Conservation (phyloP, 768 basidiomycete genomes). For the Tulasnella sp. region DNA sequence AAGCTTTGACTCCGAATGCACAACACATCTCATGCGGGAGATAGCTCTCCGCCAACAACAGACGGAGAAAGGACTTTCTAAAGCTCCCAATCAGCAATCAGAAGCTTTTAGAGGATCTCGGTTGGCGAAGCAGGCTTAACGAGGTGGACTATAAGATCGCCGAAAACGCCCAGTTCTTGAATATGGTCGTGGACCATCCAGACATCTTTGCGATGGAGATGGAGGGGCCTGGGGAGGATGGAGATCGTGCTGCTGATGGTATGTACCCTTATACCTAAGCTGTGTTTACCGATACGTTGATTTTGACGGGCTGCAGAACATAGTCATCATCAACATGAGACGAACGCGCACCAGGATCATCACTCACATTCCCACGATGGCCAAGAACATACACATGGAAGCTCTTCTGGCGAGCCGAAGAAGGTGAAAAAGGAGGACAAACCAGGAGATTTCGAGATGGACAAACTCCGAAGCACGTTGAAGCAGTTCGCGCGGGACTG, state of each 20-base stretch:
- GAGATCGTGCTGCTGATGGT: slow-evolving; percentile 19
- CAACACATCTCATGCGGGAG: too few species aligned
- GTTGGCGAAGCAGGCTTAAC: slow-evolving; percentile 69
- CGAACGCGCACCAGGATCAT: slow-evolving; percentile 19
- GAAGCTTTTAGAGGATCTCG: slow-evolving; percentile 51
- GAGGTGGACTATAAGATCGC: slow-evolving; percentile 72
- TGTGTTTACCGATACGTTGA: background rate
- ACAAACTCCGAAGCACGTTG: slow-evolving; percentile 82
- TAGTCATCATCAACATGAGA: background rate
- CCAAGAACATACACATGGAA: background rate
- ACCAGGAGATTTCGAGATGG: slow-evolving; percentile 69
- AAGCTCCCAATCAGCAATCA: slow-evolving; percentile 60
- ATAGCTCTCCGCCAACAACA: slow-evolving; percentile 49
- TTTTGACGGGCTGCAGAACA: background rate
- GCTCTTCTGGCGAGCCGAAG: background rate
- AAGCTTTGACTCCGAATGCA: background rate
- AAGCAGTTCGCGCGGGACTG: slow-evolving; percentile 93
- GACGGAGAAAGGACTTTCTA: slow-evolving; percentile 68
- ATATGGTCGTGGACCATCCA: slow-evolving; percentile 62
- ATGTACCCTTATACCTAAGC: background rate
- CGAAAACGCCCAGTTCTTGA: slow-evolving; percentile 68
- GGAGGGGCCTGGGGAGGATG: slow-evolving; percentile 25
- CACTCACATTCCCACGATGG: slow-evolving; percentile 21
- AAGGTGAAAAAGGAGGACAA: slow-evolving; percentile 29
- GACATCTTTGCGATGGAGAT: slow-evolving; percentile 52